A percentile compares a stretch with the other conserved stretches of the same genome.
Conservation (phyloP, 345 rosid genomes). For the Populus davidiana region DNA sequence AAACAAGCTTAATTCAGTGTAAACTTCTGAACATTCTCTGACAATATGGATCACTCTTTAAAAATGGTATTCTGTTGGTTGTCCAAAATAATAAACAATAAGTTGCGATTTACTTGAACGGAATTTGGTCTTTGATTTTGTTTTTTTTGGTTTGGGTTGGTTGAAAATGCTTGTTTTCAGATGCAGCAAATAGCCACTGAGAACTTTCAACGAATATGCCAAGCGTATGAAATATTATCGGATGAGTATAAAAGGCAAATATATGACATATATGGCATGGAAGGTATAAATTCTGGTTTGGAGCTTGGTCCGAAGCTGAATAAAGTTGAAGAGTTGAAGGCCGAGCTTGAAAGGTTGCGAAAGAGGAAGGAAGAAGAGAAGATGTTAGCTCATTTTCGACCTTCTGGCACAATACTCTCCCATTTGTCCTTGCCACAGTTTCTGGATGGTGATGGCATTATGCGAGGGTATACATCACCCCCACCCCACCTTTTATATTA, state of each 20-base stretch:
- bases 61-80: not conserved
- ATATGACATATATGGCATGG: slow-evolving; percentile 94
- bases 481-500: not conserved
- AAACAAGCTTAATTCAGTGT: no score
- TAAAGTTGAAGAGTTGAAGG: slow-evolving; percentile 78
- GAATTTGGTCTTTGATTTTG: not conserved
- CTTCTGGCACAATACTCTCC: slow-evolving; percentile 65
- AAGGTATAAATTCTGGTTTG: slow-evolving; percentile 78
- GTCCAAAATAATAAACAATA: not conserved
- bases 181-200: slow-evolving; percentile 86
- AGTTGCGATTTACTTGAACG: no score
- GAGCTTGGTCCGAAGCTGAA: slow-evolving; percentile 83
- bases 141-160: no score
- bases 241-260: slow-evolving; percentile 77
- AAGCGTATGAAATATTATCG: slow-evolving; percentile 84
- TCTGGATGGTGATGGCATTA: slow-evolving; percentile 76
- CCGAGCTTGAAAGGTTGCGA: slow-evolving; percentile 70
- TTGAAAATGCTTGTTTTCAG: slow-evolving; percentile 29
- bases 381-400: slow-evolving; percentile 54
- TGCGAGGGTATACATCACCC: slow-evolving; percentile 57
- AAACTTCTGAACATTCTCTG: no score
- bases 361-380: slow-evolving; percentile 65
- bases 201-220: slow-evolving; percentile 86
- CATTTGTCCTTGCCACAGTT: slow-evolving; percentile 68
- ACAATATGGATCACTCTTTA: no score